These are phyloP conservation scores for Xenoacremonium recifei DNA, from an alignment of 2,329 filamentous ascomycete genomes.

Conservation along the genomic window DNA sequence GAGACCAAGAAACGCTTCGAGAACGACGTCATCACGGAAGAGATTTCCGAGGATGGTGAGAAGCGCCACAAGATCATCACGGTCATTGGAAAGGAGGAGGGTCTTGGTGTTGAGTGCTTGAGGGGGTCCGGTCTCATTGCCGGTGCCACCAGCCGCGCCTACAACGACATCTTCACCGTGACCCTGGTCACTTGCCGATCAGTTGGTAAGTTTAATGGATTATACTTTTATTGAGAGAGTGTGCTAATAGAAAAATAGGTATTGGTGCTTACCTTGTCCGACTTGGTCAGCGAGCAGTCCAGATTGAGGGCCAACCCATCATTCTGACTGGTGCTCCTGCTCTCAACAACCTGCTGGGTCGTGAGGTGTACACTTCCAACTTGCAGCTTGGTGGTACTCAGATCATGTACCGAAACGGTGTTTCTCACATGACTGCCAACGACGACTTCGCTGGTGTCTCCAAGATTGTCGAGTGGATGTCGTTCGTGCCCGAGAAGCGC, in stretches of 20 bases:
- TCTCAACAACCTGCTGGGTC: conserved; percentile 96
- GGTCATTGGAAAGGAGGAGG: conserved; percentile 89
- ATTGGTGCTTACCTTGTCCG: conserved; percentile 99
- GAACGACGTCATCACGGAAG: conserved; percentile 73
- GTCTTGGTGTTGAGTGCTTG: conserved; percentile 95
- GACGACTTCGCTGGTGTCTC: conserved; percentile 98
- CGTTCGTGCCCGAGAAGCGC: conserved; percentile 94
- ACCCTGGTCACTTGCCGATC: conserved; percentile 97
- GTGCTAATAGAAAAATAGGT: conserved; percentile 49
- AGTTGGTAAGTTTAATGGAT: conserved; percentile 64
- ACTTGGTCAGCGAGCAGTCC: conserved; percentile 95
- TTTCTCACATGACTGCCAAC: conserved; percentile 96
- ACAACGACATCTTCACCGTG: conserved; percentile 98
- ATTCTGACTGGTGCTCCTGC: conserved; percentile 96
- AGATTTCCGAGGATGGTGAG: conserved; percentile 82
- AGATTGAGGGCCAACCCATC: conserved; percentile 98
- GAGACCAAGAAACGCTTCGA: conserved; percentile 85
- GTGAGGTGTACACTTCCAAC: conserved; percentile 98
- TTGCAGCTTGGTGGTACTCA: conserved; percentile 99
- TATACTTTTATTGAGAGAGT: not conserved
- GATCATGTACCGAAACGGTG: conserved; percentile 99
- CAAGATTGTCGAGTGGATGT: conserved; percentile 98
- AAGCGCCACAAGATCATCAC: conserved; percentile 92
- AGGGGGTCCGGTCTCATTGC: conserved; percentile 97
- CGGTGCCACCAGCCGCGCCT: conserved; percentile 92